Conservation (phyloP, 768 basidiomycete genomes). For the Tricholoma saponaceum region DNA sequence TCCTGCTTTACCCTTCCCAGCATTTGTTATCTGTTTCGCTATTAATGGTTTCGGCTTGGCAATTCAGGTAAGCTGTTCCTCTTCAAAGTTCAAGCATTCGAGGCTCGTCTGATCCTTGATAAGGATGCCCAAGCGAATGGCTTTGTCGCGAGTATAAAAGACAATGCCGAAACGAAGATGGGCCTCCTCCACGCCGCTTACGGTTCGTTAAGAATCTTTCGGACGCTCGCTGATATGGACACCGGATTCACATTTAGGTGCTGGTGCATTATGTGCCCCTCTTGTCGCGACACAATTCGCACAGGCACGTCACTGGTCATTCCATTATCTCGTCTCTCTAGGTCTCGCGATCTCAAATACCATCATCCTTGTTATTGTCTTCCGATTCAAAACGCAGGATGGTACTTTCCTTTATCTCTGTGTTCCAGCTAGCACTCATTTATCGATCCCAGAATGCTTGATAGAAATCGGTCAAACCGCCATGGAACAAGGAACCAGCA, state of each 20-base stretch:
- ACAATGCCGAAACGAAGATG: constrained; percentile 63
- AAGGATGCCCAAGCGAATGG: constrained; percentile 74
- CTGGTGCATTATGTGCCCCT: constrained; percentile 65
- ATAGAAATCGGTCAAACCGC: constrained; percentile 41
- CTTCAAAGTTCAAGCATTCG: neutral
- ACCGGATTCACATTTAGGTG: constrained; percentile 34
- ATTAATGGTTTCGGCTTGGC: constrained; percentile 28
- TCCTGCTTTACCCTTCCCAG: constrained; percentile 51
- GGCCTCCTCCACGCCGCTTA: constrained; percentile 64
- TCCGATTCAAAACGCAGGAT: constrained; percentile 68
- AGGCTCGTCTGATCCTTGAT: neutral
- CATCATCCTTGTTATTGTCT: constrained; percentile 47
- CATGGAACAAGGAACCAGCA: constrained; percentile 28
- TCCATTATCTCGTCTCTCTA: constrained; percentile 71
- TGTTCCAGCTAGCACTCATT: neutral
- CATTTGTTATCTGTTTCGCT: constrained; percentile 35
- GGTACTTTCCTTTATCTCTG: constrained; percentile 31
- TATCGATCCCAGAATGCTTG: constrained; percentile 38
- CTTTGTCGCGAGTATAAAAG: constrained; percentile 56
- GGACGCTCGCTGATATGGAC: neutral
- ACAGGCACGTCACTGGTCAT: constrained; percentile 62
- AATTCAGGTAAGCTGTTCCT: constrained; percentile 24
- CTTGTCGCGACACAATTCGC: constrained; percentile 82
- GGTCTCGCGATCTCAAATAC: constrained; percentile 61
- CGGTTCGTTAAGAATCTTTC: constrained; percentile 28